Evolutionary conservation across 2,329 filamentous ascomycete species (phyloP), one percentile per base, ranked within the genome.

Genomic region (Phialocephala sp.): DNA sequence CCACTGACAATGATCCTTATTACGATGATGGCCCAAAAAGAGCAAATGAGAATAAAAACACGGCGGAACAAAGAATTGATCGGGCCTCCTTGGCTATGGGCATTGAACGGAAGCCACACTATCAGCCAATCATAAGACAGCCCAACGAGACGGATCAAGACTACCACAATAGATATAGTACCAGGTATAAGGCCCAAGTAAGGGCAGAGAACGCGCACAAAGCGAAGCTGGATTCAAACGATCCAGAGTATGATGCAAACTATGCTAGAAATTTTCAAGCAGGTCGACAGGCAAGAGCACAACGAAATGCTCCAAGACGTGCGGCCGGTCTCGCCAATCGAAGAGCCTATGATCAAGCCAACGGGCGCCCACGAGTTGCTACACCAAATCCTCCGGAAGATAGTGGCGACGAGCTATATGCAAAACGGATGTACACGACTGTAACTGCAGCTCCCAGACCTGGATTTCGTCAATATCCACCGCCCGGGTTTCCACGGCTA

Each of bases 11-110:
- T 18, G 6, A 32, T n/a, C 60, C 60, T 6, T 57, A 57, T n/a
- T 62, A 62, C 41, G 60, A 62, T 47, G 60, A 62, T 36, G 52
- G 60, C 5, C 36, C 37, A 8, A n/a, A 14, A 47, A 39, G 14
- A 45, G n/a, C 2, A n/a, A n/a, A 24, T 20, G 50, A 50, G 52
- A 57, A 27, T 5, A 37, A 22, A 12, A 24, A n/a, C 12, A 4
- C 4, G 8, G 47, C 22, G 8, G 8, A 24, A 9, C 50, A 62
- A 22, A 32, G 60, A 45, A 43, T 62, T 14, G 37, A 27, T n/a
- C 20, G 52, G 20, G 60, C 60, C 4, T 36, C 47, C 15, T n/a
- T 41, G 20, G 35, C 22, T 20, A 62, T 62, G 60, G 50, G 45
- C 32, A 54, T 61, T 35, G 45, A 43, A 35, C 27, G 35, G n/a